Evolutionary conservation across 2,329 filamentous ascomycete genomes (phyloP), one percentile per base, ranked within the genome.

Genomic region (Phialemoniopsis sp.): DNA sequence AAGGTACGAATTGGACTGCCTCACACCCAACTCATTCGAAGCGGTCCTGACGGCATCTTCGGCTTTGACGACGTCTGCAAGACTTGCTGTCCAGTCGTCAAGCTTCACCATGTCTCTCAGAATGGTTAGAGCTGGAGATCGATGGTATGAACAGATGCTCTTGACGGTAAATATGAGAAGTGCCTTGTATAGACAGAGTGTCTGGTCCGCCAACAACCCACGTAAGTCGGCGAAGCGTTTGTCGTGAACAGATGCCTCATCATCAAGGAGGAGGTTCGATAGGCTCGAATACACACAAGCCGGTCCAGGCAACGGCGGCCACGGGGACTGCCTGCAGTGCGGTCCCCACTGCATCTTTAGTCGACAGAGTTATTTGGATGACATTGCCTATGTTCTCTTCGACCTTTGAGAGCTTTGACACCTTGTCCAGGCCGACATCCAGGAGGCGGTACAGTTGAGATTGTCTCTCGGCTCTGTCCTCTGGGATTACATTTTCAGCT

Each of bases 81-180:
- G 35, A 40, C 53, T 36, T 14, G 50, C 48, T 16, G 51, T 51
- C 64, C 60, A 68, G 41, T 63, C 54, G 43, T 68, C 55, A 4
- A 57, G 39, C 17, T 54, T 54, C 7, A 58, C 7, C 4, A 62
- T 35, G 34, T 55, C 52, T 18, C 57, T 45, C 13, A 60, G 35
- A 30, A 64, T 53, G 9, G 47, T 49, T 7, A 49, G 13, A 6
- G 44, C 36, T 31, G 46, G 53, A 19, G 58, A 51, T 10, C 53
- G 51, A 43, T 62, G 55, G 47, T 60, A 67, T 6, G 49, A 56
- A 38, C 51, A 61, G 32, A 64, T 48, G 39, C 62, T 68, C 47
- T 62, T 64, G 39, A 68, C 66, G 46, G 62, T 55, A 45, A 64
- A 68, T 3, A 46, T 29, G n/a, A 69, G 55, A 19, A 70, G 53